Percentiles rank a stretch among this genome's conserved stretches.
These are phyloP conservation scores for Crithidia sp. DNA, from an alignment of 208 protist species.

Conservation along the genomic window DNA sequence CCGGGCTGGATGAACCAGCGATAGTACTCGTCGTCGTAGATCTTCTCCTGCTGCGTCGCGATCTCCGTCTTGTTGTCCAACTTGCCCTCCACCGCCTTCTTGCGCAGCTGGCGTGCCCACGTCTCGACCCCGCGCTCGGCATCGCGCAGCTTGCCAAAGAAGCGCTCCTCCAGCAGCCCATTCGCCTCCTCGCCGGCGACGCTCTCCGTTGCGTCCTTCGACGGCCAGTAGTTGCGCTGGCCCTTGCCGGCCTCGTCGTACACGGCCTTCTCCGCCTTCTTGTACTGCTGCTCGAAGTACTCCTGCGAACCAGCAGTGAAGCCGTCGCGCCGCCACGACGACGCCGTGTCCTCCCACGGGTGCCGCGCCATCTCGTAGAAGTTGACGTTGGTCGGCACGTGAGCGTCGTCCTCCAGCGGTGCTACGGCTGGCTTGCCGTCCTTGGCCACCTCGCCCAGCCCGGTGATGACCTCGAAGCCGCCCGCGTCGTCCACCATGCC, in stretches of 20 bases:
- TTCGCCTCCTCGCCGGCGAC: conserved; percentile 51
- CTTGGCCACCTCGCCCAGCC: conserved; percentile 74
- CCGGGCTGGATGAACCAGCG: conserved; percentile 93
- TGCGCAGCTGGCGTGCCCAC: conserved; percentile 80
- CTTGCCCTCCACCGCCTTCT: conserved; percentile 65
- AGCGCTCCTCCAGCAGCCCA: conserved; percentile 76
- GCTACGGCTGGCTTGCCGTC: conserved; percentile 49
- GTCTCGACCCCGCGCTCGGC: conserved; percentile 70
- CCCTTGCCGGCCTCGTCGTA: conserved; percentile 76
- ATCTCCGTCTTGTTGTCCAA: conserved; percentile 81
- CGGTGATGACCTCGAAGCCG: conserved; percentile 67
- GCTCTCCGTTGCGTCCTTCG: conserved; percentile 64
- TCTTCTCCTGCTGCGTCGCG: conserved; percentile 89
- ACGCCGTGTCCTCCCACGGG: conserved; percentile 85
- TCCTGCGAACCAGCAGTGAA: conserved; percentile 88
- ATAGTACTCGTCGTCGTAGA: conserved; percentile 94
- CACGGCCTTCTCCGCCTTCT: conserved; percentile 73
- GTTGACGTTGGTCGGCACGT: conserved; percentile 88
- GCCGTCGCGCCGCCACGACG: conserved; percentile 86
- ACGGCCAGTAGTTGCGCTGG: conserved; percentile 84
- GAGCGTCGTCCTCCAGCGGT: conserved; percentile 64
- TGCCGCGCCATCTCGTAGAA: conserved; percentile 94
- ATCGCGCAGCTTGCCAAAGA: conserved; percentile 61
- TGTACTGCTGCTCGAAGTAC: conserved; percentile 90
- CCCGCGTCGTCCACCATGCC: conserved; percentile 90